phyloP scores from a whole-genome alignment of 768 basidiomycete species.

The Lyophyllum shimeji region DNA sequence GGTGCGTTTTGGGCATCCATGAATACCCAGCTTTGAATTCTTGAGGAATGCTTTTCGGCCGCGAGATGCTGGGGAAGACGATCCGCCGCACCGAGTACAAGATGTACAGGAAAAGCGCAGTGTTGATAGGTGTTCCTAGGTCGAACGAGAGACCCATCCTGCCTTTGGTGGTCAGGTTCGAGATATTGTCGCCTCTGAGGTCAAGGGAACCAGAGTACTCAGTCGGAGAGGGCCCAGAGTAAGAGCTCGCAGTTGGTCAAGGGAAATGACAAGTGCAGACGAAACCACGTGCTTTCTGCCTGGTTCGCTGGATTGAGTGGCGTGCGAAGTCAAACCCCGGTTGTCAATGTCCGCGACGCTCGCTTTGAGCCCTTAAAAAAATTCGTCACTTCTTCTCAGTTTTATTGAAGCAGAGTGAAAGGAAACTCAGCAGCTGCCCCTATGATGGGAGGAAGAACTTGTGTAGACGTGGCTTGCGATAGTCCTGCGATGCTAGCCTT shows the following conservation, averaged over 20 bases:
- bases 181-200: background rate
- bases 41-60: slow-evolving; percentile 49
- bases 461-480: no score
- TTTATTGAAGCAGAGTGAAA: no score
- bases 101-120: slow-evolving; percentile 74
- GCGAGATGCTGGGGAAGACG: slow-evolving; percentile 64
- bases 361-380: no score
- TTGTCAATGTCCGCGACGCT: no score
- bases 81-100: slow-evolving; percentile 75
- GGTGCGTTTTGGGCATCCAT: slow-evolving; percentile 87
- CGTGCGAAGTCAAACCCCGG: no score
- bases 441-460: no score
- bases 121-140: slow-evolving; percentile 76
- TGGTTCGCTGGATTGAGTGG: no score
- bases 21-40: slow-evolving; percentile 86
- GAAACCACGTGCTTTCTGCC: background rate
- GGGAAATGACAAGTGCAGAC: background rate
- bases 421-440: no score
- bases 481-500: no score
- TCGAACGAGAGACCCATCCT: slow-evolving; percentile 43
- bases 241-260: background rate
- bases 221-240: background rate
- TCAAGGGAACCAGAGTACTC: background rate
- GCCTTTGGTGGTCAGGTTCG: background rate
- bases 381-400: no score